A percentile compares a stretch with the other conserved stretches of the same genome.
phyloP scores from a whole-genome alignment of 345 rosid genomes.

The Camelina hispida region DNA sequence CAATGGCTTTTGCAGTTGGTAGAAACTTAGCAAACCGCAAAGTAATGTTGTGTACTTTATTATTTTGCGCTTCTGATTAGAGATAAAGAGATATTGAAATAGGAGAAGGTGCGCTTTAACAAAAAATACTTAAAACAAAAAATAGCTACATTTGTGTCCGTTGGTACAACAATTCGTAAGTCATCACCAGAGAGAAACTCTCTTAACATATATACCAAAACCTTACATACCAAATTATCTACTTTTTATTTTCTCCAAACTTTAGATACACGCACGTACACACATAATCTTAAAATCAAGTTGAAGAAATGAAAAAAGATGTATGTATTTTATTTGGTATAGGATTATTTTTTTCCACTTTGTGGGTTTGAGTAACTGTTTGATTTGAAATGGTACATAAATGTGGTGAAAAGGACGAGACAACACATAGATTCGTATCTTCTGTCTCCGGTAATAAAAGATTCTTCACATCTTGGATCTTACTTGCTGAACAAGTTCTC shows the following conservation, averaged over 20 bases:
- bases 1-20: neutral
- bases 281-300: neutral
- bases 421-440: neutral
- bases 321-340: neutral
- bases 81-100: neutral
- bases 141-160: neutral
- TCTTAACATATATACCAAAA: neutral
- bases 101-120: neutral
- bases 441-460: neutral
- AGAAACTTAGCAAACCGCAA: neutral
- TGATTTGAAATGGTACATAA: slow-evolving; percentile 19
- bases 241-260: neutral
- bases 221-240: neutral
- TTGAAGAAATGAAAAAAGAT: neutral
- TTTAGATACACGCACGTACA: neutral
- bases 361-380: neutral
- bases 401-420: neutral
- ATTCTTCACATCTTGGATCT: slow-evolving; percentile 66
- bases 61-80: neutral
- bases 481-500: slow-evolving; percentile 69
- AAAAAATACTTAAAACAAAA: slow-evolving; percentile 7
- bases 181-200: neutral
- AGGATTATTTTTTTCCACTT: slow-evolving; percentile 2
- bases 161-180: neutral
- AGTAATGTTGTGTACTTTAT: neutral